These are phyloP conservation scores for Colletotrichum scovillei DNA, from an alignment of 2,329 filamentous ascomycete genomes.

Conservation along the genomic window DNA sequence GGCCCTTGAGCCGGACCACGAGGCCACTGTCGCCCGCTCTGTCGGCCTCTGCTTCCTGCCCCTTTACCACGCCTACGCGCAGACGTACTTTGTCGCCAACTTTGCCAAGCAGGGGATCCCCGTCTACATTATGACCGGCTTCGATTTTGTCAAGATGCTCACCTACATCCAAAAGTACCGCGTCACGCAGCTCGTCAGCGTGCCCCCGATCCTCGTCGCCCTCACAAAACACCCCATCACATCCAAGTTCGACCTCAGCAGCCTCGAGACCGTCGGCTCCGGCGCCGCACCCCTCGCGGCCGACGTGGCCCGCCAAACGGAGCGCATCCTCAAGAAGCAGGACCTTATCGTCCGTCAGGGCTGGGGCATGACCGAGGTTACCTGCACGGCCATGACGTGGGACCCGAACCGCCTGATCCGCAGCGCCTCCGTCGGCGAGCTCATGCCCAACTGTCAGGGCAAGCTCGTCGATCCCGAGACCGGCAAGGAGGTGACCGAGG, in stretches of 20 bases:
- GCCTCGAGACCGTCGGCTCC: conserved; percentile 66
- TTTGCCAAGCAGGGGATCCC: conserved; percentile 67
- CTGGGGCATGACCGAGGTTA: conserved; percentile 90
- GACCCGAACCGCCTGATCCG: conserved; percentile 58
- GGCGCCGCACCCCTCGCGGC: conserved; percentile 77
- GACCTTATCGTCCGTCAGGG: conserved; percentile 67
- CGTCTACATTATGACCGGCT: conserved; percentile 82
- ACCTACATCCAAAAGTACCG: conserved; percentile 73
- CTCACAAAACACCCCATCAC: conserved; percentile 78
- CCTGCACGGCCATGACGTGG: conserved; percentile 77
- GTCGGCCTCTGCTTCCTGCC: conserved; percentile 76
- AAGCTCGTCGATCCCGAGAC: conserved; percentile 70
- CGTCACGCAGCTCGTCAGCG: conserved; percentile 74
- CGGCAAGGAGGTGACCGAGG: conserved; percentile 61
- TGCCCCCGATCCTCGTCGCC: conserved; percentile 80
- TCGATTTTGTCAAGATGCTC: conserved; percentile 80
- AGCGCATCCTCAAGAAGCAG: conserved; percentile 53
- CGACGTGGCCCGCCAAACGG: conserved; percentile 69
- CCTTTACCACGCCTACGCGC: conserved; percentile 80
- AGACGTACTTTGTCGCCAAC: conserved; percentile 76
- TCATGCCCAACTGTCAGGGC: conserved; percentile 76
- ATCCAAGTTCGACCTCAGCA: conserved; percentile 75
- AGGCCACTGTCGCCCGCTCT: conserved; percentile 50
- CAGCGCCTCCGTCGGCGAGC: conserved; percentile 69
- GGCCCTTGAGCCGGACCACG: conserved; percentile 59